These are phyloP conservation scores for Phaeosphaeria sp. DNA, from an alignment of 2,329 filamentous ascomycete genomes.

Conservation along the genomic window DNA sequence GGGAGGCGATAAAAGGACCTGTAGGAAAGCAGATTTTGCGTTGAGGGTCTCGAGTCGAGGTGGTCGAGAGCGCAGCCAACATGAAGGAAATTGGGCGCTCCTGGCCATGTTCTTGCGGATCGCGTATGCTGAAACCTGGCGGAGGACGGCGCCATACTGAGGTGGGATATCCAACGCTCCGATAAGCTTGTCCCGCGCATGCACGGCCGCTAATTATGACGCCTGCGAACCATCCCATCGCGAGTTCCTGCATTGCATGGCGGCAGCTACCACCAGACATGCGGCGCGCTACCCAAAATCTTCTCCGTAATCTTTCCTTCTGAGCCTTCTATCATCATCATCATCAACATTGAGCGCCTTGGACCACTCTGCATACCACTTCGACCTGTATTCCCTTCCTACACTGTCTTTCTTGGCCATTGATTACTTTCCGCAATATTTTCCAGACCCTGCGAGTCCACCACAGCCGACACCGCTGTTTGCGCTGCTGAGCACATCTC, in stretches of 20 bases:
- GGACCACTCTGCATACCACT: background rate
- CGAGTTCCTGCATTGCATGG: slow-evolving; percentile 42
- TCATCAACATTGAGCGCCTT: background rate
- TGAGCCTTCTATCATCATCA: background rate
- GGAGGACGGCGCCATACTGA: slow-evolving; percentile 15
- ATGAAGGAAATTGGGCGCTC: background rate
- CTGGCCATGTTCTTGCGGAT: slow-evolving; percentile 15
- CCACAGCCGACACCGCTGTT: slow-evolving; percentile 27
- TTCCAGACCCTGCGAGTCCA: slow-evolving; percentile 25
- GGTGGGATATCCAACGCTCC: slow-evolving; percentile 13
- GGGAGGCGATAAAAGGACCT: background rate
- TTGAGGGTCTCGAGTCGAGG: background rate
- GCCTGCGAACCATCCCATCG: slow-evolving; percentile 24
- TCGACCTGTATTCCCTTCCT: slow-evolving; percentile 2
- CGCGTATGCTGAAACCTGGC: slow-evolving; percentile 17
- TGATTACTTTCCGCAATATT: slow-evolving; percentile 20
- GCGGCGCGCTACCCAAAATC: slow-evolving; percentile 26
- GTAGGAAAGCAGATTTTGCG: background rate
- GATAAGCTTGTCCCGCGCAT: slow-evolving; percentile 31
- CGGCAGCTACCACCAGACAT: slow-evolving; percentile 24
- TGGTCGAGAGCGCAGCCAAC: background rate
- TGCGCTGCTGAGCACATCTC: slow-evolving; percentile 21
- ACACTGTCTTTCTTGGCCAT: slow-evolving; percentile 14
- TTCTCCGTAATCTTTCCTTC: slow-evolving; percentile 1
- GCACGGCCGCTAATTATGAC: slow-evolving; percentile 37